Base-by-base conservation (phyloP, 345 rosid genomes). In the Passiflora organensis region DNA sequence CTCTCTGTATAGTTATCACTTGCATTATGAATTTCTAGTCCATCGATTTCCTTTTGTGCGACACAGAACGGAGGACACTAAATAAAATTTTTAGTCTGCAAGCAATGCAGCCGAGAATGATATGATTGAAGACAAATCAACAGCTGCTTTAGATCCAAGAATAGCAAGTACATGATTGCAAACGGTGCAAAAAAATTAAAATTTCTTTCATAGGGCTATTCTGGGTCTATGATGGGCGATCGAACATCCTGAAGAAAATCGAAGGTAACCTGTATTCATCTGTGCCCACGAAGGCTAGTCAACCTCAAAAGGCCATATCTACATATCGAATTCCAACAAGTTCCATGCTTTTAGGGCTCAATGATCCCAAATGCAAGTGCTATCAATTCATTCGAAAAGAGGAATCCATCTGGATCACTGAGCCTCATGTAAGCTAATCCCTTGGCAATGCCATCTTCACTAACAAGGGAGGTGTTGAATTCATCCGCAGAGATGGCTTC, bases 351-450 rank as follows among this genome's bases (percentile, higher is more conserved):
- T 63, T 64, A 83, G 53, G 82, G 73, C 69, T 74, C 65, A 59
- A 88, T 58, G 21, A 64, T 70, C 25, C 76, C 60, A 62, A 93
- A 93, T 10, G 94, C 87, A 60, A 72, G 72, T 17, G 94, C 86
- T 64, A 88, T 89, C 77, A 82, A 66, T 66, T 93, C 94, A 46
- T 89, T 93, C 2, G 94, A 93, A 56, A 93, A 55, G 22, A 93
- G 83, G 25, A 93, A 89, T 56, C 99, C 99, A 57, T 86, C 94
- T 13, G 95, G 99, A 76, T 88, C 95, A 56, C 77, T 84, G 22
- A 86, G 84, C 68, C 82, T 68, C 50, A 86, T 73, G 66, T 75
- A 80, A 38, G 81, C 80, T 44, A 81, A 64, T 59, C 70, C 68
- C 50, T 53, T 71, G 12, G 66, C 69, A 41, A 70, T 74, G 57